Evolutionary conservation across 257 asterid genomes (phyloP).

Genomic region (Solanum tarijense): DNA sequence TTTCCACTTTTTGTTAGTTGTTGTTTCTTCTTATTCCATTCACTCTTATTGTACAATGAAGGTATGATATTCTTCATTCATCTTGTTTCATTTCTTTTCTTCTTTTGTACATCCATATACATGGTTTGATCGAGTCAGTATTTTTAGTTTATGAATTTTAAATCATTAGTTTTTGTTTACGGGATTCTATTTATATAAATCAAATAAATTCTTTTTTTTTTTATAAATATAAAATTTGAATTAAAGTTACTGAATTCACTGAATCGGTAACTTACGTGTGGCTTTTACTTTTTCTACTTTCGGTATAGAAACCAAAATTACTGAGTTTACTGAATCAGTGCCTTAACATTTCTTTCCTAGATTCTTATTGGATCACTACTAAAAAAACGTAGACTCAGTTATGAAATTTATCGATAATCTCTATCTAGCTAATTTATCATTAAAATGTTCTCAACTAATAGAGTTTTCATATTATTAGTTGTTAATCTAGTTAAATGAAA

Average conservation of each 20-base stretch:
- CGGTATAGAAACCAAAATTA: neutral
- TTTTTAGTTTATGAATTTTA: neutral
- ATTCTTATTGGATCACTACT: neutral
- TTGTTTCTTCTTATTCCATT: neutral
- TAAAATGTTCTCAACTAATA: no score
- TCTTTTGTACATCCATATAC: neutral
- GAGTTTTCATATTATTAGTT: no score
- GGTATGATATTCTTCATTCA: neutral
- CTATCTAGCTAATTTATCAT: neutral
- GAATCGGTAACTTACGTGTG: neutral
- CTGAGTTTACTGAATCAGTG: neutral
- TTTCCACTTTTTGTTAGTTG: neutral
- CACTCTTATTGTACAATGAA: neutral
- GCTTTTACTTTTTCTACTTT: neutral
- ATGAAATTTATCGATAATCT: neutral
- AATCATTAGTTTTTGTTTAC: neutral
- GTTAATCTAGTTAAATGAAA: neutral
- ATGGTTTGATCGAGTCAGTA: neutral
- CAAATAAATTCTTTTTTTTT: accelerated
- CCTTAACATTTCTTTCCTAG: neutral
- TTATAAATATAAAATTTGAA: neutral
- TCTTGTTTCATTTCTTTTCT: neutral
- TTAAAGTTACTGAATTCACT: neutral
- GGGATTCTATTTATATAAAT: neutral
- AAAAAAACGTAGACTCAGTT: neutral